A percentile compares a stretch with the other conserved stretches of the same genome.
Conservation (phyloP, 83 land plant species). For the Larix sibirica region DNA sequence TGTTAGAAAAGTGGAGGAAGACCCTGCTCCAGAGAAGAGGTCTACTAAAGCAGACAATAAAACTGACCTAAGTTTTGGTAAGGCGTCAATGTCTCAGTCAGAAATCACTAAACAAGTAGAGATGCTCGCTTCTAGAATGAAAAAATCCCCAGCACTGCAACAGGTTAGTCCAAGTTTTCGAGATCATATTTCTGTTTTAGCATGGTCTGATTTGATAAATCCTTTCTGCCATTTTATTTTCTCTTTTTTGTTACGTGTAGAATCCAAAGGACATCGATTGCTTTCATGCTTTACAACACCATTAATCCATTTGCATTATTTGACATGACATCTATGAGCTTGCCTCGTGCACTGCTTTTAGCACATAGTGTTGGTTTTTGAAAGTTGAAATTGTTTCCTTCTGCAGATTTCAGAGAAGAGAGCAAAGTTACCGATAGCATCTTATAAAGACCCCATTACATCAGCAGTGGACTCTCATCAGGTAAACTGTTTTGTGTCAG, state of each 20-base stretch:
- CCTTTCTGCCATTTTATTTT: neutral
- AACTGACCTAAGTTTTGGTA: conserved; percentile 38
- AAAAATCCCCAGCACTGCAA: conserved; percentile 46
- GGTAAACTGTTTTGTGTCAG: conserved; percentile 39
- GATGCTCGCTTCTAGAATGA: conserved; percentile 46
- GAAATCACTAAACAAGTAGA: conserved; percentile 66
- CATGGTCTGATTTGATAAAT: neutral
- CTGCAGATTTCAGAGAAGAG: conserved; percentile 71
- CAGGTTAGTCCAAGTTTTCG: conserved; percentile 47
- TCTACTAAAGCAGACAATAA: conserved; percentile 14
- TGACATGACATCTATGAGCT: neutral
- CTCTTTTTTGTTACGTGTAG: neutral
- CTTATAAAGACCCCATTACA: conserved; percentile 74
- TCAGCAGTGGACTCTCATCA: conserved; percentile 75
- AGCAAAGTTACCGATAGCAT: conserved; percentile 85
- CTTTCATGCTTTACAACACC: neutral
- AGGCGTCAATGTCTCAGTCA: conserved; percentile 39
- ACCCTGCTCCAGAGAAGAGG: conserved; percentile 18
- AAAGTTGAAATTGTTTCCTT: neutral
- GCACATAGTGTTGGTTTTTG: no score
- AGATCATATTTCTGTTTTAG: neutral
- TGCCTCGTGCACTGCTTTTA: neutral
- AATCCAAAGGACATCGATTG: neutral
- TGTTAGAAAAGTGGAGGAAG: conserved; percentile 17
- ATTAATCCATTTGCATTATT: neutral